Percentiles rank a stretch among this genome's conserved stretches.
phyloP scores from a whole-genome alignment of 495 filamentous ascomycete species.

The Neurospora sublineolata region DNA sequence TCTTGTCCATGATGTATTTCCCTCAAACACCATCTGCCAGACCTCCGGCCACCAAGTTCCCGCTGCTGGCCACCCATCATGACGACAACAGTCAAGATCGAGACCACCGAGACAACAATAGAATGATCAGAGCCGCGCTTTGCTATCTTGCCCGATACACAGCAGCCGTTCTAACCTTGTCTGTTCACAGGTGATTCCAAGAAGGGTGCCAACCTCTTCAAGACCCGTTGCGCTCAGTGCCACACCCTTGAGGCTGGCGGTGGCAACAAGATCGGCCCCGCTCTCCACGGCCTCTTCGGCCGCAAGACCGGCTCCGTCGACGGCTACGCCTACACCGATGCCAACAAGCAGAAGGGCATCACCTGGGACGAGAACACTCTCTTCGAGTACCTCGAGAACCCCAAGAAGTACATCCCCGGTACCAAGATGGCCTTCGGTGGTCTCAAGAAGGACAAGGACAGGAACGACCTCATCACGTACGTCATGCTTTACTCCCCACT shows the following conservation, averaged over 20 bases:
- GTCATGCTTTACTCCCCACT: slow-evolving; percentile 27
- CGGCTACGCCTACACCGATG: slow-evolving; percentile 96
- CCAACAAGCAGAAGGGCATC: slow-evolving; percentile 95
- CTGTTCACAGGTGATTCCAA: slow-evolving; percentile 66
- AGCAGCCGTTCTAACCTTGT: slow-evolving; percentile 22
- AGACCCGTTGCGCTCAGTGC: slow-evolving; percentile 98
- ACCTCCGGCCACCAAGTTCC: not conserved
- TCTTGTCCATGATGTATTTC: not conserved
- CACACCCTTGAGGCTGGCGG: slow-evolving; percentile 82
- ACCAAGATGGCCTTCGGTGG: slow-evolving; percentile 99
- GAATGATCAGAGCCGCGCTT: not conserved
- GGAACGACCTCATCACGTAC: slow-evolving; percentile 98
- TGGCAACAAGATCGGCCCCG: slow-evolving; percentile 95
- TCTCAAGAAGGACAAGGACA: slow-evolving; percentile 98
- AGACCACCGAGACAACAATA: not conserved
- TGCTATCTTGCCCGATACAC: not conserved
- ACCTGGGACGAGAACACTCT: slow-evolving; percentile 79
- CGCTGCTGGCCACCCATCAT: not conserved
- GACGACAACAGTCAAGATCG: not conserved
- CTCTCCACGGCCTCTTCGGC: slow-evolving; percentile 94
- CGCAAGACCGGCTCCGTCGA: slow-evolving; percentile 85
- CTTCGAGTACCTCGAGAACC: slow-evolving; percentile 47
- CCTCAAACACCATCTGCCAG: not conserved
- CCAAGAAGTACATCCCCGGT: slow-evolving; percentile 73
- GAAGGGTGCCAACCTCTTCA: slow-evolving; percentile 99